Conservation (phyloP, 768 basidiomycete species). For the Rhodotorula paludigena region DNA sequence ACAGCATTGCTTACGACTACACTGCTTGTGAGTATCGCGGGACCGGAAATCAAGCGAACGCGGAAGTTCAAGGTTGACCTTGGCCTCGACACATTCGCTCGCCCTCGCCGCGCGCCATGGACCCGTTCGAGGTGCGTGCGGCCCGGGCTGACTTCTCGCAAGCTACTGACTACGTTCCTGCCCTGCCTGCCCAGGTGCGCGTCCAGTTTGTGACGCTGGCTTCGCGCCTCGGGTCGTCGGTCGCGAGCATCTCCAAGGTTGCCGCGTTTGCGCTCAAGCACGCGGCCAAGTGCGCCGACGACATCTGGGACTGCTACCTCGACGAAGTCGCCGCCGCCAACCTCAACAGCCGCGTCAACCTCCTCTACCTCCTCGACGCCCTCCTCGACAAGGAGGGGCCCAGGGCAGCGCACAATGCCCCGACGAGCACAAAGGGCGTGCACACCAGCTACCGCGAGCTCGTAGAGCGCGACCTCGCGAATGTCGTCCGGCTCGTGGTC, state of each 20-base stretch:
- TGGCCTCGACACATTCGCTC: neutral
- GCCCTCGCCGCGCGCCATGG: slow-evolving; percentile 30
- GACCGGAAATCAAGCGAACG: neutral
- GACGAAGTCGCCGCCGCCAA: slow-evolving; percentile 49
- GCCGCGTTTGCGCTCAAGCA: slow-evolving; percentile 49
- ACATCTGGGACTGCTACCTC: slow-evolving; percentile 51
- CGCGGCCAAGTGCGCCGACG: slow-evolving; percentile 47
- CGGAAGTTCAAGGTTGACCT: neutral
- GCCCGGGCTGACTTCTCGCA: too few relatives aligned
- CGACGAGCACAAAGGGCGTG: neutral
- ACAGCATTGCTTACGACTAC: too few relatives aligned
- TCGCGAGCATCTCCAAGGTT: slow-evolving; percentile 50
- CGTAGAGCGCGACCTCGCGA: slow-evolving; percentile 46
- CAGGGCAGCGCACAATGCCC: neutral
- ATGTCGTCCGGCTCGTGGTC: slow-evolving; percentile 48
- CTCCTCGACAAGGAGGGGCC: slow-evolving; percentile 42
- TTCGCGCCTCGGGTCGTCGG: slow-evolving; percentile 48
- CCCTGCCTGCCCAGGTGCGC: slow-evolving; percentile 38
- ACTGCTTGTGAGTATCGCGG: too few relatives aligned
- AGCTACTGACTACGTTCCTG: neutral
- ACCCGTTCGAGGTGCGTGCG: slow-evolving; percentile 41
- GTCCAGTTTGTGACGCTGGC: slow-evolving; percentile 49
- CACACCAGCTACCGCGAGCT: slow-evolving; percentile 40
- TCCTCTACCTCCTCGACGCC: slow-evolving; percentile 51
- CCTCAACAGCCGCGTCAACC: slow-evolving; percentile 50